Evolutionary conservation across 108 stramenopile genomes (phyloP).

Genomic region (Cyclotella kingstonii): DNA sequence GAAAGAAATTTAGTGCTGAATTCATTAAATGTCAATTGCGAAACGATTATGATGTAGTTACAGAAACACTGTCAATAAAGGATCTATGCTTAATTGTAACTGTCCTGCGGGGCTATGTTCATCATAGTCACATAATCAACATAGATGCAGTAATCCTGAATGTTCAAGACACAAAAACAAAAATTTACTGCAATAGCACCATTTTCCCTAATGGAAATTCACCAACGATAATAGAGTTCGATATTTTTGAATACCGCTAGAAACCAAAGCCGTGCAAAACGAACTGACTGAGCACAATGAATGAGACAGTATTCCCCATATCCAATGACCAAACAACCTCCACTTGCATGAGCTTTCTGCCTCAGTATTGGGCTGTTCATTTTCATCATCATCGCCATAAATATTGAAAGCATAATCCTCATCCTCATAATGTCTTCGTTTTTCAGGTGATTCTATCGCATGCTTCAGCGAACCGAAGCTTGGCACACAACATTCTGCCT

Average conservation of each 20-base stretch:
- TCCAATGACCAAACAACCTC: background rate
- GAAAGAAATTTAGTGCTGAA: conserved; percentile 28
- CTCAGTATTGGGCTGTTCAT: background rate
- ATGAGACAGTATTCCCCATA: conserved; percentile 14
- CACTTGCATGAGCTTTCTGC: conserved; percentile 1
- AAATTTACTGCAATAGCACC: background rate
- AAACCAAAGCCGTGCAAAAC: conserved; percentile 1
- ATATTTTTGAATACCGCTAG: background rate
- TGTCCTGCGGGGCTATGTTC: too few species aligned
- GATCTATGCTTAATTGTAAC: too few species aligned
- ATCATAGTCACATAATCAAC: too few species aligned
- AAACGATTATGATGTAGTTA: too few species aligned
- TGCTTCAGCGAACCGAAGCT: background rate
- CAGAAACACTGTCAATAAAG: too few species aligned
- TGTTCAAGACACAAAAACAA: too few species aligned
- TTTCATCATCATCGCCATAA: background rate
- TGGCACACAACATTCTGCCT: conserved; percentile 15
- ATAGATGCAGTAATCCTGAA: too few species aligned
- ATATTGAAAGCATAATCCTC: background rate
- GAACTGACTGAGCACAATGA: conserved; percentile 6
- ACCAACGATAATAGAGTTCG: background rate
- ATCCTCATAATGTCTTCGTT: background rate
- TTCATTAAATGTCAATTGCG: too few species aligned
- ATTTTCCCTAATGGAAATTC: background rate
- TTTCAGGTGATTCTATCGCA: background rate